A percentile compares a stretch with the other conserved stretches of the same genome.
Evolutionary conservation across 2,329 filamentous ascomycete genomes (phyloP).

Genomic region (Metarhizium brunneum): DNA sequence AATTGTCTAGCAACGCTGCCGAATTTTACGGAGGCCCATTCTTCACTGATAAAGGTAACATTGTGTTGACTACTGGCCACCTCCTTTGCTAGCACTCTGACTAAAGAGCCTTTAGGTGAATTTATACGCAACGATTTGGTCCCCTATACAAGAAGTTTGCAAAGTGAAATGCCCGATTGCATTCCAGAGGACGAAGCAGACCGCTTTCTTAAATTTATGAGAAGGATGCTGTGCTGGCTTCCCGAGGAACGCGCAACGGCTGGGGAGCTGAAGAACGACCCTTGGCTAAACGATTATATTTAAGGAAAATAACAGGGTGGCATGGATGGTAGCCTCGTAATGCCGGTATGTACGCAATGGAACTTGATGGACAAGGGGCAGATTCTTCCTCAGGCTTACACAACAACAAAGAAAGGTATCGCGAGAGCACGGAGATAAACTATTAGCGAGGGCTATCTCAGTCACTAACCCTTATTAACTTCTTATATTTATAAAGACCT

Average conservation of each 20-base stretch:
- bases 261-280: slow-evolving; percentile 13
- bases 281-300: slow-evolving; percentile 10
- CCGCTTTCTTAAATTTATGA: slow-evolving; percentile 14
- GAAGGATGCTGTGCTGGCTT: slow-evolving; percentile 15
- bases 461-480: no score
- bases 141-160: slow-evolving; percentile 5
- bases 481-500: no score
- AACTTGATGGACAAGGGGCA: no score
- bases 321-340: neutral
- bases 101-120: slow-evolving; percentile 3
- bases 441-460: no score
- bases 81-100: neutral
- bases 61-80: neutral
- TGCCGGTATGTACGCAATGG: neutral
- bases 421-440: no score
- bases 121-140: slow-evolving; percentile 11
- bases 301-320: neutral
- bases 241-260: slow-evolving; percentile 16
- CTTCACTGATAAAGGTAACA: slow-evolving; percentile 12
- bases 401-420: no score
- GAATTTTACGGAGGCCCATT: slow-evolving; percentile 14
- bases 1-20: slow-evolving; percentile 9
- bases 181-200: slow-evolving; percentile 9
- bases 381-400: no score
- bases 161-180: slow-evolving; percentile 8